A percentile compares a stretch with the other conserved stretches of the same genome.
phyloP scores from a whole-genome alignment of 1,139 yeast genomes.

The Diutina siamensis region DNA sequence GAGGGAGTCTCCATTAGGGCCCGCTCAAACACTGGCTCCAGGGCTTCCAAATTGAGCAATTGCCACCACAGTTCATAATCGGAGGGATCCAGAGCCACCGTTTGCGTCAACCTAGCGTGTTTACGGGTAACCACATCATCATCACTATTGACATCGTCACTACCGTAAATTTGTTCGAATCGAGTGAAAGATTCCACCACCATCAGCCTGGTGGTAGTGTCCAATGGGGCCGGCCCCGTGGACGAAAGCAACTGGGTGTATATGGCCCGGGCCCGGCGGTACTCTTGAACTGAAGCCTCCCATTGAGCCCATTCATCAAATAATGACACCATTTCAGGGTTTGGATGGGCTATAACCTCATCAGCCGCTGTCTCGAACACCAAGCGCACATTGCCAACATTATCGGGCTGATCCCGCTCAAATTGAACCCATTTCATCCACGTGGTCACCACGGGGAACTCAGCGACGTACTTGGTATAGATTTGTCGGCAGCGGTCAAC shows the following conservation, averaged over 20 bases:
- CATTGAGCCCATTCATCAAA: slow-evolving; percentile 51
- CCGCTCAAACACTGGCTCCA: slow-evolving; percentile 29
- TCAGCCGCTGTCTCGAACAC: slow-evolving; percentile 65
- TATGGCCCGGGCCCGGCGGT: slow-evolving; percentile 57
- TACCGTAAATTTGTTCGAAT: slow-evolving; percentile 23
- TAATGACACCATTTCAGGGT: slow-evolving; percentile 17
- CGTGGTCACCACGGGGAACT: slow-evolving; percentile 39
- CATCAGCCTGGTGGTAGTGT: slow-evolving; percentile 51
- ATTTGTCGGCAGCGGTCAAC: slow-evolving; percentile 45
- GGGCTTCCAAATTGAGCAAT: slow-evolving; percentile 38
- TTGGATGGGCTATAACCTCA: slow-evolving; percentile 17
- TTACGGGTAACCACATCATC: slow-evolving; percentile 14
- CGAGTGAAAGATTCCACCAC: slow-evolving; percentile 36
- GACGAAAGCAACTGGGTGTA: slow-evolving; percentile 39
- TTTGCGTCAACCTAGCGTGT: slow-evolving; percentile 31
- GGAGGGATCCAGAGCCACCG: slow-evolving; percentile 31
- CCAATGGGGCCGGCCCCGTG: slow-evolving; percentile 25
- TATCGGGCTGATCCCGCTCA: slow-evolving; percentile 14
- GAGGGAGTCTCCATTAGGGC: slow-evolving; percentile 29
- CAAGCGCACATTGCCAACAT: slow-evolving; percentile 35
- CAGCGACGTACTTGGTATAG: slow-evolving; percentile 43
- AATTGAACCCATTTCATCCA: slow-evolving; percentile 47
- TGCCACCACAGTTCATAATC: slow-evolving; percentile 83
- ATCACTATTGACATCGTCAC: slow-evolving; percentile 41
- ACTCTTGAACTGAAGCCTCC: slow-evolving; percentile 56